Base-by-base conservation (phyloP, 2,329 filamentous ascomycete genomes). In the Xylariaceae sp. region DNA sequence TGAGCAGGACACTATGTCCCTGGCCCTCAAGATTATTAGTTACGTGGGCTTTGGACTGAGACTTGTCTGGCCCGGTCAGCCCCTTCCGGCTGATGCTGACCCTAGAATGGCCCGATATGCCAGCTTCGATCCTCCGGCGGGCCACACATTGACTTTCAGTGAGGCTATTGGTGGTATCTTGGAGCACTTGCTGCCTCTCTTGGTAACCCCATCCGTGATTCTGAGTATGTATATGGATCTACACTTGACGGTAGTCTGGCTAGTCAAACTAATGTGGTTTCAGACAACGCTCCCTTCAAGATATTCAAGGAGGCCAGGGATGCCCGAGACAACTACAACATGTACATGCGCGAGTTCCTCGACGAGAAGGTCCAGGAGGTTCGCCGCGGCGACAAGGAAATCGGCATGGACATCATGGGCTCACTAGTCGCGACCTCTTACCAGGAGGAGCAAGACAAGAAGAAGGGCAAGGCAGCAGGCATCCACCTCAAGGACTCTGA, bases 261-360 rank as follows among this genome's bases (percentile, higher is more conserved):
- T 15, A n/a, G 23, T 18, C 18, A 34, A 15, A 15, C 64, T 67
- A 59, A 67, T 45, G 8, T 15, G 9, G 9, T 15, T 18, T n/a
- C 35, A 67, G 65, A 66, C 45, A 51, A 74, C 11, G 69, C 82
- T 4, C 84, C 85, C 0, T 75, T 82, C 62, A 74, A 81, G 59
- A 70, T 73, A 7, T 75, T 83, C 47, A 80, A 77, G 56, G 71
- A 75, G 18, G 81, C 86, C 0, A 77, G 79, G 39, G 73, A 80
- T 55, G 82, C 86, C 1, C 79, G 83, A 56, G 70, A 75, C 2
- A 87, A 90, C 73, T 91, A 86, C 77, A 75, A 79, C 30, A 78
- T 81, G 64, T 91, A 91, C 73, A 88, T 90, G 83, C 76, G 82
- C 48, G 86, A 90, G 67, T 80, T 91, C 45, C 80, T 89, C 58